Conservation (phyloP, 768 basidiomycete genomes). For the Macrocybe gigantea region DNA sequence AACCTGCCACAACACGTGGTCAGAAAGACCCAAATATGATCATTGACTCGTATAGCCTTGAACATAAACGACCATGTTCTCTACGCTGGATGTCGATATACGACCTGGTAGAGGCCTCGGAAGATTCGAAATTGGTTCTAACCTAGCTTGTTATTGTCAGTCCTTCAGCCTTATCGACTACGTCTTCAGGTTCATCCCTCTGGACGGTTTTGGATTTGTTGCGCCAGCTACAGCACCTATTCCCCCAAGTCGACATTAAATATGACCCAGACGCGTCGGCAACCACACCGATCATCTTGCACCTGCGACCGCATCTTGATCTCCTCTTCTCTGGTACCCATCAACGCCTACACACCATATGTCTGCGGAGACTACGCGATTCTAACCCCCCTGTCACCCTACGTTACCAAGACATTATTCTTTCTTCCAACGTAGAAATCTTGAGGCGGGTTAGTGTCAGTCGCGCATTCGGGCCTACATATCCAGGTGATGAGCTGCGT, state of each 20-base stretch:
- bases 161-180: neutral
- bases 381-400: slow-evolving; percentile 62
- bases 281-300: slow-evolving; percentile 70
- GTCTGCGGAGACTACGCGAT: slow-evolving; percentile 60
- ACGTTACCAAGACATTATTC: slow-evolving; percentile 57
- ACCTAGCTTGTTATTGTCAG: neutral
- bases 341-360: slow-evolving; percentile 78
- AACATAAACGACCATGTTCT: slow-evolving; percentile 41
- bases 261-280: slow-evolving; percentile 69
- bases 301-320: slow-evolving; percentile 77
- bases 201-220: slow-evolving; percentile 74
- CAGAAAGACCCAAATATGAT: neutral
- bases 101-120: slow-evolving; percentile 73
- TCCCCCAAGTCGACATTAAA: slow-evolving; percentile 80
- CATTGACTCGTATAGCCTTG: neutral
- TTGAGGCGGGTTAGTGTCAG: slow-evolving; percentile 62
- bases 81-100: slow-evolving; percentile 69
- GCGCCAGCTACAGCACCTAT: slow-evolving; percentile 57
- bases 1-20: neutral
- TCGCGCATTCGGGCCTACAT: slow-evolving; percentile 78
- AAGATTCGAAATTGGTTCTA: slow-evolving; percentile 66
- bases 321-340: slow-evolving; percentile 78
- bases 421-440: slow-evolving; percentile 57
- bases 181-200: slow-evolving; percentile 56
- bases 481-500: slow-evolving; percentile 65